Conservation (phyloP, 768 basidiomycete species). For the Leccinum subgranulosum region DNA sequence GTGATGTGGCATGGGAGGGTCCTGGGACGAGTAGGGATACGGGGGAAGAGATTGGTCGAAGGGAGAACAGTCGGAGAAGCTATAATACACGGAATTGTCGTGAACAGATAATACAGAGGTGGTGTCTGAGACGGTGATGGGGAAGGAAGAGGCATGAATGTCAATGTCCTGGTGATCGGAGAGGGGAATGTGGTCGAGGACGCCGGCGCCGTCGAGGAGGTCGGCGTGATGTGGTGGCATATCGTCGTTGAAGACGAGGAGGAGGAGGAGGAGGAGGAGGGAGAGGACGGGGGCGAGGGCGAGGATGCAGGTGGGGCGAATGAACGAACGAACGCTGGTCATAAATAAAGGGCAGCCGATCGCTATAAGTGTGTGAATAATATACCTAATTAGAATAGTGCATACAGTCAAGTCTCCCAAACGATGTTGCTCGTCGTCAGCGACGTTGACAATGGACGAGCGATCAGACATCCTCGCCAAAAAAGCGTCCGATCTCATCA, state of each 20-base stretch:
- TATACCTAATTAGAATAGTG: constrained; percentile 4
- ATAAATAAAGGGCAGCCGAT: constrained; percentile 29
- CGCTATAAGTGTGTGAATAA: constrained; percentile 25
- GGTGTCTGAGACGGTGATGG: constrained; percentile 14
- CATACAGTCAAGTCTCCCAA: neutral
- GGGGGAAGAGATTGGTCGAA: constrained; percentile 20
- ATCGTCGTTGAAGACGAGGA: constrained; percentile 8
- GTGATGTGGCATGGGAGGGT: constrained; percentile 26
- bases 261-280: neutral
- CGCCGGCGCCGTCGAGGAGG: constrained; percentile 17
- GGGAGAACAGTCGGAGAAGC: constrained; percentile 24
- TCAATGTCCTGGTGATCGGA: constrained; percentile 34
- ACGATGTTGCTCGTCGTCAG: constrained; percentile 16
- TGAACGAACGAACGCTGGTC: constrained; percentile 21
- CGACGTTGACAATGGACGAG: constrained; percentile 25
- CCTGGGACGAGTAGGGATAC: constrained; percentile 27
- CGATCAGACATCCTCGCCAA: constrained; percentile 16
- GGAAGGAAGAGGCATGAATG: constrained; percentile 28
- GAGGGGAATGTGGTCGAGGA: constrained; percentile 18
- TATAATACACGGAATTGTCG: constrained; percentile 32
- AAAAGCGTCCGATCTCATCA: constrained; percentile 20
- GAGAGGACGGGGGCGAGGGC: constrained; percentile 16
- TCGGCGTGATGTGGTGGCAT: constrained; percentile 21
- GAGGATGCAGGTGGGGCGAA: constrained; percentile 9
- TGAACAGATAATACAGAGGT: constrained; percentile 35